Base-by-base conservation (phyloP, 768 basidiomycete genomes). In the Saitozyma sp. region DNA sequence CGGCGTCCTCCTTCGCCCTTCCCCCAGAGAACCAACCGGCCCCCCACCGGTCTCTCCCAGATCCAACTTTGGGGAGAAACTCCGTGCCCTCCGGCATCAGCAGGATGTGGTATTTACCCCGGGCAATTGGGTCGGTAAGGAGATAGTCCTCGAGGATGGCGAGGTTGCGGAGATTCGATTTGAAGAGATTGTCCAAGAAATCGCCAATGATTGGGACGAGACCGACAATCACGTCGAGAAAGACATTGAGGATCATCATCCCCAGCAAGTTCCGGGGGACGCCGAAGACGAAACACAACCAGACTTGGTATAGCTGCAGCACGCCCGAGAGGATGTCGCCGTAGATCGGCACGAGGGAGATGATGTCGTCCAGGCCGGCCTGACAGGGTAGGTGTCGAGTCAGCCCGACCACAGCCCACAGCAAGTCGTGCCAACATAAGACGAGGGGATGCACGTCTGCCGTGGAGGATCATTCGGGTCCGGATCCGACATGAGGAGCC, bases 111-210 rank as follows among this genome's bases (percentile, higher is more conserved):
- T 74, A 80, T 50, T 61, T 54, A 14, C 62, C 59, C 4, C 40
- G 40, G 2, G 62, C 59, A 16, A 37, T 4, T 39, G 64, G 67
- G 8, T 56, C 50, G 0, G 58, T 46, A 6, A 80, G 67, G 9
- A 80, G 70, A 67, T 72, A 78, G 11, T 63, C 60, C 67, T 79
- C 74, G 14, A 73, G 63, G 8, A 74, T 41, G 41, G 61, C 61
- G 20, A 73, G 61, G 63, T 78, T 80, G 1, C 75, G 67, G 4
- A 80, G 63, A 50, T 80, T 80, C 16, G 77, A 73, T 58, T 80
- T 80, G 70, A 76, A 80, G 6, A 76, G 70, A 60, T 77, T 78
- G 63, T 80, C 79, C 42, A 80, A 60, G 64, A 75, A 70, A 54
- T 80, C 79, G 7, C 78, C 78, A 29, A 79, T 58, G 40, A 79